Conservation (phyloP, 73 alveolate species). For the Tetrahymena elliotti region DNA sequence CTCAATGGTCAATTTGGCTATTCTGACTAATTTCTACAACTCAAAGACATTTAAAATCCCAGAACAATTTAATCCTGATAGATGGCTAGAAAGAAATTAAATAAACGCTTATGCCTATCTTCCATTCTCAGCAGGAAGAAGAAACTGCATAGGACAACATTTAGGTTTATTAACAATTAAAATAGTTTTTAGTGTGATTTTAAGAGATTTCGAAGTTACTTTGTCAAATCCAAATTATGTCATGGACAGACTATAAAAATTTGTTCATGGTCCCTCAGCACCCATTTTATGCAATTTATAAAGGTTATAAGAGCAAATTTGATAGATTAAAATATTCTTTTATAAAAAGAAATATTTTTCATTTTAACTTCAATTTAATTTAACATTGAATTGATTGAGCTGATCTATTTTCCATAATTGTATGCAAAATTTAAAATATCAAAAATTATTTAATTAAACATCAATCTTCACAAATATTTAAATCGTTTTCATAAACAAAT, state of each 20-base stretch:
- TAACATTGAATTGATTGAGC: no score
- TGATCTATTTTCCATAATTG: no score
- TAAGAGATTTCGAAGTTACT: constrained; percentile 4
- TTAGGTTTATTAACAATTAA: constrained; percentile 10
- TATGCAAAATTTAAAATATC: no score
- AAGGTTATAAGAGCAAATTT: no score
- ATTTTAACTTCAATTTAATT: no score
- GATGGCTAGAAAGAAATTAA: constrained; percentile 3
- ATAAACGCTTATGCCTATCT: not conserved
- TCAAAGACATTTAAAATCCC: not conserved
- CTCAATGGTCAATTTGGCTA: not conserved
- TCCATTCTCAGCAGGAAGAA: constrained; percentile 28
- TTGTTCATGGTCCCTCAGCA: not conserved
- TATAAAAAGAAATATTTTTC: no score
- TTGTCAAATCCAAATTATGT: not conserved
- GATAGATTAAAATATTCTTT: not conserved
- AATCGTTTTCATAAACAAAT: no score
- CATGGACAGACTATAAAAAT: not conserved
- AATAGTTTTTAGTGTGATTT: not conserved
- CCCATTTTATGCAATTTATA: not conserved
- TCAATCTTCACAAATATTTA: no score
- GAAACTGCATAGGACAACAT: constrained; percentile 33
- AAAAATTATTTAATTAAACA: no score
- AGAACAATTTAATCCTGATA: constrained; percentile 15
- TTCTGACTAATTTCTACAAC: not conserved